Base-by-base conservation (phyloP, 1,284 basidiomycete genomes). In the Ustilago tritici region DNA sequence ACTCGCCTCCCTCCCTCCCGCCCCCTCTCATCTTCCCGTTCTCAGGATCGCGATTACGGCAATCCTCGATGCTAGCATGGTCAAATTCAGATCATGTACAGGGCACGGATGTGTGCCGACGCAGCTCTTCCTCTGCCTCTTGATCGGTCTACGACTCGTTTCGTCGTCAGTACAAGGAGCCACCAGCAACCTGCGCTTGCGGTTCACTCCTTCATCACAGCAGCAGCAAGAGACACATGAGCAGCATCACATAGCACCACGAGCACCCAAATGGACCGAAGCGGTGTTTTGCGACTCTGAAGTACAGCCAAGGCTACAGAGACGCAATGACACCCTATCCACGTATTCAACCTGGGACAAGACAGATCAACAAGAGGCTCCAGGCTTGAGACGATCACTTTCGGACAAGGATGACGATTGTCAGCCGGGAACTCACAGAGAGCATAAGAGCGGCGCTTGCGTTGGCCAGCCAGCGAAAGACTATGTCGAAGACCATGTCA, bases 91-190 rank as follows among this genome's bases (percentile, higher is more conserved):
- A 41, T 36, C 54, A 14, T 54, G 57, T n/a, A 35, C 63, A 19
- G 56, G 54, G 11, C 19, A 61, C 40, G 56, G 54, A 52, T 61
- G 65, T 35, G 23, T 63, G 40, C 61, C 61, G 35, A 63, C 56
- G 40, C 65, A 59, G 47, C 70, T 72, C 7, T 34, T 47, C 4
- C 17, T 60, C 7, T 72, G 70, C 31, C 53, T 72, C 36, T 19
- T 60, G 34, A 50, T 61, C 12, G 70, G 70, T 17, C 49, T 72
- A 17, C 58, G 61, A n/a, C 47, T 72, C 8, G 56, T 72, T 8
- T 56, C 60, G 1, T 43, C 53, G 3, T 56, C 56, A 11, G 32
- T 67, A 5, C 49, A 59, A 4, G 47, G 35, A 11, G 63, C 61
- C 6, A 53, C 56, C 11, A 53, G 56, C 40, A 41, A 8, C 14